A percentile compares a stretch with the other conserved stretches of the same genome.
These are phyloP conservation scores for Pythium sukuiense DNA, from an alignment of 352 stramenopile species.

Conservation along the genomic window DNA sequence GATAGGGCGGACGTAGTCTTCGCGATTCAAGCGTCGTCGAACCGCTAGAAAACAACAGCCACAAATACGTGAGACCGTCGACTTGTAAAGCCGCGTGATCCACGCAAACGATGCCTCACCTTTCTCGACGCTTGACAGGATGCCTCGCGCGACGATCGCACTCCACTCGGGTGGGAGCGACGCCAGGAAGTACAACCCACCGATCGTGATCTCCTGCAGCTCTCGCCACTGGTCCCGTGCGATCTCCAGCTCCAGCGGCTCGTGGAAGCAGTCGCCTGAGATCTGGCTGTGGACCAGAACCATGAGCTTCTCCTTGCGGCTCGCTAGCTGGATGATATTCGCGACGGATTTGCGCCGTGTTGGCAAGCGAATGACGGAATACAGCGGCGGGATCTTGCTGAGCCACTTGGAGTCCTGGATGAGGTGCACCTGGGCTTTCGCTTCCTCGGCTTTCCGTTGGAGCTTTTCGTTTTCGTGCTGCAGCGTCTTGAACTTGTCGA, in stretches of 20 bases:
- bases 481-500: slow-evolving; percentile 24
- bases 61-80: neutral
- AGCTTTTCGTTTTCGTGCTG: slow-evolving; percentile 28
- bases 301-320: slow-evolving; percentile 19
- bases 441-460: slow-evolving; percentile 22
- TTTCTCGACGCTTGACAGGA: slow-evolving; percentile 23
- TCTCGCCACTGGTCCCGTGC: slow-evolving; percentile 20
- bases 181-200: slow-evolving; percentile 21
- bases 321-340: slow-evolving; percentile 7
- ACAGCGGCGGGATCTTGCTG: slow-evolving; percentile 26
- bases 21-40: slow-evolving; percentile 6
- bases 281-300: slow-evolving; percentile 26
- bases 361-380: slow-evolving; percentile 18
- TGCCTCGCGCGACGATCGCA: slow-evolving; percentile 11
- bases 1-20: slow-evolving; percentile 19
- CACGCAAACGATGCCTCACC: neutral
- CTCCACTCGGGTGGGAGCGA: slow-evolving; percentile 12
- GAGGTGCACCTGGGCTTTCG: slow-evolving; percentile 24
- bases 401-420: slow-evolving; percentile 27
- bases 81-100: too few relatives aligned
- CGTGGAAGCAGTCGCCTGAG: slow-evolving; percentile 25
- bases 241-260: slow-evolving; percentile 23
- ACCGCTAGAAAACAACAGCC: slow-evolving; percentile 5
- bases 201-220: slow-evolving; percentile 21
- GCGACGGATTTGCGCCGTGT: slow-evolving; percentile 19